Percentiles rank a stretch among this genome's conserved stretches.
Evolutionary conservation across 176 grass and related monocot species (phyloP).

Genomic region (Oryza glaberrima): DNA sequence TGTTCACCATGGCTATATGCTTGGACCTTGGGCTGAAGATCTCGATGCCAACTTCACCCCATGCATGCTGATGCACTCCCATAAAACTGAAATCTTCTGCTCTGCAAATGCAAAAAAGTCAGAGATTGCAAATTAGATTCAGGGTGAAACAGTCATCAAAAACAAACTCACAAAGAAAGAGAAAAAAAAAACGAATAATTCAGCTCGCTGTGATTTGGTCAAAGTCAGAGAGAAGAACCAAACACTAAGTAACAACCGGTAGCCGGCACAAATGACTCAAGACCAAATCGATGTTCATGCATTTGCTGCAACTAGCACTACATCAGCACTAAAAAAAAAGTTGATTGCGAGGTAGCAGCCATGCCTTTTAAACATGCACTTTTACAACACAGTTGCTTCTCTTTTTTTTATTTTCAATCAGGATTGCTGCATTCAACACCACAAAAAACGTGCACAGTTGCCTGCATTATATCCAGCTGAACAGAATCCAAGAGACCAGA

Average conservation of each 20-base stretch:
- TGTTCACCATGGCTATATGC: slow-evolving; percentile 31
- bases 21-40: slow-evolving; percentile 36
- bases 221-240: slow-evolving; percentile 47
- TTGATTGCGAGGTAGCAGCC: slow-evolving; percentile 3
- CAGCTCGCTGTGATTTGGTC: slow-evolving; percentile 38
- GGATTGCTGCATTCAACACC: not conserved
- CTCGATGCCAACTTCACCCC: slow-evolving; percentile 50
- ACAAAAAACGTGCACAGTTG: not conserved
- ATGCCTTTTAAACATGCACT: not conserved
- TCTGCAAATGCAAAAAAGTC: slow-evolving; percentile 44
- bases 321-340: slow-evolving; percentile 15
- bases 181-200: not conserved
- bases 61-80: slow-evolving; percentile 55
- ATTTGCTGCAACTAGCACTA: slow-evolving; percentile 40
- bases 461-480: not conserved
- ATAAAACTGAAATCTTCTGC: slow-evolving; percentile 50
- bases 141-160: slow-evolving; percentile 4
- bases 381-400: not conserved
- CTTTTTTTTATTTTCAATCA: not conserved
- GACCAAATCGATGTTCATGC: slow-evolving; percentile 7
- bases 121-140: not conserved
- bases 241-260: not conserved
- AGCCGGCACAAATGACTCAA: slow-evolving; percentile 43
- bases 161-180: not conserved
- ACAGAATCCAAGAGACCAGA: not conserved